Evolutionary conservation across 257 asterid species (phyloP), one percentile per base, ranked within the genome.

Genomic region (Forsythia suspensa): DNA sequence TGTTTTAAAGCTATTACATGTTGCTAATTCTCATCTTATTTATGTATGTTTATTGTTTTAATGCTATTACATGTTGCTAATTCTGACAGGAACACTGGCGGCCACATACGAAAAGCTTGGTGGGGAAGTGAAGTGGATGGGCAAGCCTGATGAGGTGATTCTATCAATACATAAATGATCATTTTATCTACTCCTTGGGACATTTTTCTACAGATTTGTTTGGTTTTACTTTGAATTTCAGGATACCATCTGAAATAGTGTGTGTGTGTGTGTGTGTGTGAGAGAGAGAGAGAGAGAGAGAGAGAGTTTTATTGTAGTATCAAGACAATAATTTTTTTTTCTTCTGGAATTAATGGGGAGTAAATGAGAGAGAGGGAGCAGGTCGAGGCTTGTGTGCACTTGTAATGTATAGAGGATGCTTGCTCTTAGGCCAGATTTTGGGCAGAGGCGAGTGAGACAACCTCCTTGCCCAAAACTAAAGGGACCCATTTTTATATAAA

Each of bases 51-150:
- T 37, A 77, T 52, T 52, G 24, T 44, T 24, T 68, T 21, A 20
- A 71, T 72, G 74, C n/a, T 71, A 59, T 65, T 73, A n/a, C 66
- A 65, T n/a, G 63, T 65, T 77, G 29, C 38, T 79, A 79, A 43
- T 68, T 80, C 68, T 61, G 59, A 61, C 82, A 91, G 98, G 99
- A 80, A 92, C 97, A 41, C 76, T 95, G 82, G 99, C 97, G 57
- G 87, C 94, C 55, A 87, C 88, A 9, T 95, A 92, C 29, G 98
- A 93, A 90, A 90, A 92, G 83, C 94, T 93, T 82, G 98, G 99
- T 40, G 99, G 99, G 75, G 95, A 95, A 87, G 99, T 93, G 76
- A 93, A 92, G 86, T 95, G 99, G 99, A 95, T 95, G 98, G 99
- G 99, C 77, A 95, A 95, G 87, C 99, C 99, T 46, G 97, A 89